A percentile compares a stretch with the other conserved stretches of the same genome.
Evolutionary conservation across 495 filamentous ascomycete genomes (phyloP).

Genomic region (Podospora pseudopauciseta): DNA sequence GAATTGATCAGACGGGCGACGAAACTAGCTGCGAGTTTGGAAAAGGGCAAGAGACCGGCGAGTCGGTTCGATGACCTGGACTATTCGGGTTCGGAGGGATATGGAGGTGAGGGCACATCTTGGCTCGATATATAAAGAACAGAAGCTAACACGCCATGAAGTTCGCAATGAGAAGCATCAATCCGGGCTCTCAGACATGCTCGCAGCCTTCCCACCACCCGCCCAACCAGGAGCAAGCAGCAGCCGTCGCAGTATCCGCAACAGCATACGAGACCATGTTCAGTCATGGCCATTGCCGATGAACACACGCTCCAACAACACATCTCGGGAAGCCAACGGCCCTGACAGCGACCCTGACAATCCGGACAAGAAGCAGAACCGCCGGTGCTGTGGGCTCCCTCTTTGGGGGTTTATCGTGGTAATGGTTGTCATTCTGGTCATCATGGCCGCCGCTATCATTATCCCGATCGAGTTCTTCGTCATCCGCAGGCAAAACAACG

Average conservation of each 20-base stretch:
- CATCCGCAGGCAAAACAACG: conserved; percentile 47
- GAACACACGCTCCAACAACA: conserved; percentile 30
- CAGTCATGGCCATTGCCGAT: conserved; percentile 43
- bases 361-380: conserved; percentile 23
- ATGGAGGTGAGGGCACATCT: neutral
- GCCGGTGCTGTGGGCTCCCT: conserved; percentile 72
- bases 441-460: conserved; percentile 85
- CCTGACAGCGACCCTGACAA: conserved; percentile 19
- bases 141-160: conserved; percentile 35
- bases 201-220: conserved; percentile 88
- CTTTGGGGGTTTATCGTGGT: conserved; percentile 73
- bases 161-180: conserved; percentile 45
- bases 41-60: conserved; percentile 73
- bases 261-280: conserved; percentile 35
- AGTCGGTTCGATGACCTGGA: conserved; percentile 60
- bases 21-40: conserved; percentile 79
- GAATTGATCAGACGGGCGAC: conserved; percentile 90
- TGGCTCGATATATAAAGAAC: neutral
- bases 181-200: conserved; percentile 77
- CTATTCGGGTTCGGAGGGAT: conserved; percentile 29
- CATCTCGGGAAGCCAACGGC: conserved; percentile 26
- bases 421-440: conserved; percentile 61
- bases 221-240: conserved; percentile 46
- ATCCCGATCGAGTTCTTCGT: conserved; percentile 81
- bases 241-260: conserved; percentile 48